Conservation (phyloP, 2,329 filamentous ascomycete species). For the Penicillium crustosum region DNA sequence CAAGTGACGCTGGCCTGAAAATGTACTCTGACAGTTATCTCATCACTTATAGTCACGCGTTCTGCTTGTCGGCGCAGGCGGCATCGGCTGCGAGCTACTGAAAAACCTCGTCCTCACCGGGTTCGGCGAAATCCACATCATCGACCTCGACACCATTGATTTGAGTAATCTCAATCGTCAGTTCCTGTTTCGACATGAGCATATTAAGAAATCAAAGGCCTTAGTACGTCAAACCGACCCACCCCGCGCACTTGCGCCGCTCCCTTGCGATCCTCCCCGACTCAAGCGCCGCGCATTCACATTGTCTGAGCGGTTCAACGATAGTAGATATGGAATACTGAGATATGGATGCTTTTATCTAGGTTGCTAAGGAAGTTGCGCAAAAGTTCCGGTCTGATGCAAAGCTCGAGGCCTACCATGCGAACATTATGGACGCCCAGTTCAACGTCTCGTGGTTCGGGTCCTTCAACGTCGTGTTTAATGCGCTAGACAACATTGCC, state of each 20-base stretch:
- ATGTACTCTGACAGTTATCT: conserved; percentile 11
- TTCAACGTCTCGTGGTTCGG: conserved; percentile 90
- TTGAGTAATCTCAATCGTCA: conserved; percentile 96
- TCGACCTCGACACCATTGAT: conserved; percentile 98
- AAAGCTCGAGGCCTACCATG: conserved; percentile 84
- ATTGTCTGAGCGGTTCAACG: background rate
- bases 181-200: conserved; percentile 93
- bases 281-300: background rate
- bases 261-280: conserved; percentile 8
- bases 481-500: conserved; percentile 93
- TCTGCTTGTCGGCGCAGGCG: conserved; percentile 91
- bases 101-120: conserved; percentile 93
- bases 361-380: conserved; percentile 92
- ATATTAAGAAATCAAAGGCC: conserved; percentile 97
- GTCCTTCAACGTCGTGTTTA: conserved; percentile 83
- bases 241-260: conserved; percentile 8
- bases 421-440: conserved; percentile 86
- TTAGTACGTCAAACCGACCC: conserved; percentile 58
- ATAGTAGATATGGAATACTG: conserved; percentile 10
- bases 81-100: conserved; percentile 94
- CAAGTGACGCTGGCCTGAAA: background rate
- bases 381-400: conserved; percentile 85
- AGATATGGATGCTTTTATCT: conserved; percentile 16
- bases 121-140: conserved; percentile 89
- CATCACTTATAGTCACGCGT: conserved; percentile 69